Evolutionary conservation across 2,329 filamentous ascomycete species (phyloP).

Genomic region (Hymenoscyphus fructigenus): DNA sequence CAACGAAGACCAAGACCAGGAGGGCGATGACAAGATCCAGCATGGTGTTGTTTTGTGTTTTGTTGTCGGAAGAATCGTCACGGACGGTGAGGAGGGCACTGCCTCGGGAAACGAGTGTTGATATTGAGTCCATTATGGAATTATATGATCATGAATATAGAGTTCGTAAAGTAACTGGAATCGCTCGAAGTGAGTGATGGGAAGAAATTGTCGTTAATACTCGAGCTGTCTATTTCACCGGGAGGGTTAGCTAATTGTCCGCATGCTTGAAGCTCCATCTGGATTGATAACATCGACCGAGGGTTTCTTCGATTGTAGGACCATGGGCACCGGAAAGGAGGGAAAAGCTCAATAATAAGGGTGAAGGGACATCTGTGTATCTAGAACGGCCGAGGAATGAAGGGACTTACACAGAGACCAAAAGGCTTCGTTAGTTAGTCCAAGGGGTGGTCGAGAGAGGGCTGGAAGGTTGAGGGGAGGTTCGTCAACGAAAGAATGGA

Average conservation of each 20-base stretch:
- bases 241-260: slow-evolving; percentile 6
- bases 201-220: slow-evolving; percentile 7
- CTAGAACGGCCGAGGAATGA: slow-evolving; percentile 6
- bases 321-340: neutral
- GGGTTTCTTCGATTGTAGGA: neutral
- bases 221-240: neutral
- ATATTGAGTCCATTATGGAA: slow-evolving; percentile 29
- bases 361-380: neutral
- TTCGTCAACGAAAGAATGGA: slow-evolving; percentile 37
- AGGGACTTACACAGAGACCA: slow-evolving; percentile 23
- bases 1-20: slow-evolving; percentile 73
- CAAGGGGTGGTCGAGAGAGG: slow-evolving; percentile 9
- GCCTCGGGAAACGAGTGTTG: slow-evolving; percentile 38
- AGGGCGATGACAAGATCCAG: slow-evolving; percentile 78
- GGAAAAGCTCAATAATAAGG: slow-evolving; percentile 3
- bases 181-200: slow-evolving; percentile 1
- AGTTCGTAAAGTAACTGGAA: slow-evolving; percentile 3
- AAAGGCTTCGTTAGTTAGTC: slow-evolving; percentile 6
- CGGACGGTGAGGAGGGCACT: slow-evolving; percentile 48
- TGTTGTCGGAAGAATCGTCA: slow-evolving; percentile 39
- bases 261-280: neutral
- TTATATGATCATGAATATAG: slow-evolving; percentile 13
- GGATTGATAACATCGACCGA: neutral
- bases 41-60: slow-evolving; percentile 55
- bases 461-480: neutral